Percentiles rank a stretch among this genome's conserved stretches.
phyloP scores from a whole-genome alignment of 305 asterid species.

The Lippia alba region DNA sequence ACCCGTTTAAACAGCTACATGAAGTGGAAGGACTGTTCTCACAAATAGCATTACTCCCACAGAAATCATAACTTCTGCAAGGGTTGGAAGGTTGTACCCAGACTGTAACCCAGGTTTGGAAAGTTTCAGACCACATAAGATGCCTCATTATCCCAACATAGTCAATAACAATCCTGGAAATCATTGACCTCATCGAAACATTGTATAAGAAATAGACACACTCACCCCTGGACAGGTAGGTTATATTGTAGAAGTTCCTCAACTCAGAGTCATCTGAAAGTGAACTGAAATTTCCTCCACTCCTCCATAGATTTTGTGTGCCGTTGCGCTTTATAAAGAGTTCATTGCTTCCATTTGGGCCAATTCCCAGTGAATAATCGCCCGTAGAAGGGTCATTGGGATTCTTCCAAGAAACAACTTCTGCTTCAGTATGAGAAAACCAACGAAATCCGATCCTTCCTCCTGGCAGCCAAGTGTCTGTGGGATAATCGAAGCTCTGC shows the following conservation, averaged over 20 bases:
- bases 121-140: slow-evolving; percentile 4
- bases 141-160: neutral
- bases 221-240: slow-evolving; percentile 7
- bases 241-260: slow-evolving; percentile 13
- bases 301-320: slow-evolving; percentile 27
- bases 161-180: slow-evolving; percentile 24
- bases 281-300: slow-evolving; percentile 26
- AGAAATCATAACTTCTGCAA: neutral
- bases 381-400: slow-evolving; percentile 36
- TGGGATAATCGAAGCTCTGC: slow-evolving; percentile 45
- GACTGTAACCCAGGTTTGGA: neutral
- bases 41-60: slow-evolving; percentile 44
- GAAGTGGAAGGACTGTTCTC: neutral
- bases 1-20: slow-evolving; percentile 36
- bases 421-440: neutral
- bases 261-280: neutral
- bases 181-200: slow-evolving; percentile 9
- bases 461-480: slow-evolving; percentile 45
- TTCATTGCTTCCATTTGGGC: neutral
- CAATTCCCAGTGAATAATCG: slow-evolving; percentile 26
- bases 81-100: neutral
- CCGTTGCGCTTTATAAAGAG: slow-evolving; percentile 7
- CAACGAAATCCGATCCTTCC: slow-evolving; percentile 23
- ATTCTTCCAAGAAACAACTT: slow-evolving; percentile 39
- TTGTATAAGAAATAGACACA: slow-evolving; percentile 10